These are phyloP conservation scores for Lyophyllum atratum DNA, from an alignment of 768 basidiomycete species.

Conservation along the genomic window DNA sequence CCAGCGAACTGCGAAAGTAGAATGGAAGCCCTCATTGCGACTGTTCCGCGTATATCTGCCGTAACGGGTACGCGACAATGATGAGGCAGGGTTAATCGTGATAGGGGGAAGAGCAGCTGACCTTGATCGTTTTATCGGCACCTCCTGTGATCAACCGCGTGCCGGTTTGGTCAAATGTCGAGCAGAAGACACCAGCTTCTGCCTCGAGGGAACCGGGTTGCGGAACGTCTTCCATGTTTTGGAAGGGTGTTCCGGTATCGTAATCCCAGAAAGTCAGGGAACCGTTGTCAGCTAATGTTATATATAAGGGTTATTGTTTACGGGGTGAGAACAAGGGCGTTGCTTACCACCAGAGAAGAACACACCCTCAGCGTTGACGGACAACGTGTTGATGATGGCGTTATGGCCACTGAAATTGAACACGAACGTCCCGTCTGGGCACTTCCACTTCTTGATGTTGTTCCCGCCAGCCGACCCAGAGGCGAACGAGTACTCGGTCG, in stretches of 20 bases:
- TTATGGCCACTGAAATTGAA: slow-evolving; percentile 97
- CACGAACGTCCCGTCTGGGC: slow-evolving; percentile 93
- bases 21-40: slow-evolving; percentile 38
- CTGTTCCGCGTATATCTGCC: slow-evolving; percentile 71
- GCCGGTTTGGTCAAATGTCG: slow-evolving; percentile 95
- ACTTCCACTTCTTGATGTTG: slow-evolving; percentile 99
- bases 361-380: slow-evolving; percentile 94
- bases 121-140: slow-evolving; percentile 99
- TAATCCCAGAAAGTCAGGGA: slow-evolving; percentile 94
- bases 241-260: slow-evolving; percentile 91
- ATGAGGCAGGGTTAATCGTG: slow-evolving; percentile 3
- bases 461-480: slow-evolving; percentile 97
- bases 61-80: not conserved
- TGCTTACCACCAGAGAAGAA: slow-evolving; percentile 92
- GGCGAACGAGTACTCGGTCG: slow-evolving; percentile 96
- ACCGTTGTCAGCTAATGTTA: slow-evolving; percentile 79
- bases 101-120: slow-evolving; percentile 30
- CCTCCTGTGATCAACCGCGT: slow-evolving; percentile 94
- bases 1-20: not conserved
- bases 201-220: slow-evolving; percentile 99
- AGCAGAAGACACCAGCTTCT: slow-evolving; percentile 95
- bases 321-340: not conserved
- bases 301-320: not conserved
- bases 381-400: slow-evolving; percentile 94
- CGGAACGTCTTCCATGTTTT: slow-evolving; percentile 89